These are phyloP conservation scores for Mrakia frigida DNA, from an alignment of 768 basidiomycete species.

Conservation along the genomic window DNA sequence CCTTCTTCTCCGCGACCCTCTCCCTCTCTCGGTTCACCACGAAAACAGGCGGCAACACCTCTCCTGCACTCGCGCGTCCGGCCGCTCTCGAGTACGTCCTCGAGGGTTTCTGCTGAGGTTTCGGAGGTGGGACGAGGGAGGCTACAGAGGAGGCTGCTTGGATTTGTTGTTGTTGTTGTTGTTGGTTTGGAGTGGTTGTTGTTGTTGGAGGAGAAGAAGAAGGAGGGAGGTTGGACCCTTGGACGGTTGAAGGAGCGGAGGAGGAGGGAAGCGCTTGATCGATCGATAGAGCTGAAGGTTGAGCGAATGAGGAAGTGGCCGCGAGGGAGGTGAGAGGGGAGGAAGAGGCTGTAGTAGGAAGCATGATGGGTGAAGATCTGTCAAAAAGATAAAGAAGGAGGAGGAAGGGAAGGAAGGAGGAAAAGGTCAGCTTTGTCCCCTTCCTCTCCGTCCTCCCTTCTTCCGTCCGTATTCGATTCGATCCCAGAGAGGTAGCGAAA, in stretches of 20 bases:
- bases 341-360: neutral
- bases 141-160: neutral
- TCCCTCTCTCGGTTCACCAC: neutral
- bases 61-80: neutral
- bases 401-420: too few species aligned
- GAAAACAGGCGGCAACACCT: neutral
- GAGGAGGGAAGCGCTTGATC: neutral
- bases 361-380: neutral
- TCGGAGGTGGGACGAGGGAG: neutral
- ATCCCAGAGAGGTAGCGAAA: too few species aligned
- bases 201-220: neutral
- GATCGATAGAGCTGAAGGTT: neutral
- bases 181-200: neutral
- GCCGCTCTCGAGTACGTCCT: slow-evolving; percentile 4
- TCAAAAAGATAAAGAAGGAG: too few species aligned
- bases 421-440: too few species aligned
- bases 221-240: neutral
- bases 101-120: neutral
- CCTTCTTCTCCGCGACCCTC: neutral
- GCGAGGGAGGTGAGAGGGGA: neutral
- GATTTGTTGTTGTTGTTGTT: neutral
- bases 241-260: neutral
- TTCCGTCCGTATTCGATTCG: too few species aligned
- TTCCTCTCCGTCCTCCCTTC: too few species aligned
- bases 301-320: neutral